These are phyloP conservation scores for Trypanosomatidae sp. DNA, from an alignment of 208 protist genomes.

Conservation along the genomic window DNA sequence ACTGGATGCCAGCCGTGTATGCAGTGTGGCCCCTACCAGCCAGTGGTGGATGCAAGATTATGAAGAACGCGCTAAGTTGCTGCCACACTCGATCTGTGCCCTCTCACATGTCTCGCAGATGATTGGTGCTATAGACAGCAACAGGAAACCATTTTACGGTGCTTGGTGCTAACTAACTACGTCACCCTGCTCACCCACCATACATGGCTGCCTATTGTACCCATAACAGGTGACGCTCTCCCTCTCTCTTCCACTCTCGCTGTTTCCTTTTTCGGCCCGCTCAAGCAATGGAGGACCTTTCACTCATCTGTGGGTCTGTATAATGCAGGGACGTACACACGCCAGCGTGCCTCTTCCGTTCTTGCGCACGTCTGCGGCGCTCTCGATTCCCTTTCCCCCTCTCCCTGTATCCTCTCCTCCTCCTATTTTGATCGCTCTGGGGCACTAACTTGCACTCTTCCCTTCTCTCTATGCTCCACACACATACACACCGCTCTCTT, in stretches of 20 bases:
- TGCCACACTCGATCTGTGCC: not conserved
- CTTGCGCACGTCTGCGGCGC: not conserved
- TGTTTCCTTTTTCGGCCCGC: not conserved
- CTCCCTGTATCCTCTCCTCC: too few species aligned
- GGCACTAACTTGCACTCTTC: not conserved
- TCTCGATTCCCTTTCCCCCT: not conserved
- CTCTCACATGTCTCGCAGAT: not conserved
- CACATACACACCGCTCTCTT: not conserved
- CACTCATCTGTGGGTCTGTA: not conserved
- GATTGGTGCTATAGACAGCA: not conserved
- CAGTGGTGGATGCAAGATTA: not conserved
- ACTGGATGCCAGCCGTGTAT: slow-evolving; percentile 43
- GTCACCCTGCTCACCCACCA: not conserved
- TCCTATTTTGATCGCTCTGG: not conserved
- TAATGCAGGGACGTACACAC: not conserved
- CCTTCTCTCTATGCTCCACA: not conserved
- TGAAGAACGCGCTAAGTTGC: not conserved
- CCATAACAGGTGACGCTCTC: not conserved
- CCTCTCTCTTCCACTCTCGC: not conserved
- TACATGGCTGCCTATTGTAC: not conserved
- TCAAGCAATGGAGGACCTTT: not conserved
- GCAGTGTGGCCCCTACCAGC: slow-evolving; percentile 22
- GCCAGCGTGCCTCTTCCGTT: not conserved
- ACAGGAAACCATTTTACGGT: not conserved
- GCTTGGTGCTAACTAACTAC: not conserved